Percentiles rank a stretch among this genome's conserved stretches.
Conservation (phyloP, 192 early-diverging fungal genomes). For the Cetraspora pellucida region DNA sequence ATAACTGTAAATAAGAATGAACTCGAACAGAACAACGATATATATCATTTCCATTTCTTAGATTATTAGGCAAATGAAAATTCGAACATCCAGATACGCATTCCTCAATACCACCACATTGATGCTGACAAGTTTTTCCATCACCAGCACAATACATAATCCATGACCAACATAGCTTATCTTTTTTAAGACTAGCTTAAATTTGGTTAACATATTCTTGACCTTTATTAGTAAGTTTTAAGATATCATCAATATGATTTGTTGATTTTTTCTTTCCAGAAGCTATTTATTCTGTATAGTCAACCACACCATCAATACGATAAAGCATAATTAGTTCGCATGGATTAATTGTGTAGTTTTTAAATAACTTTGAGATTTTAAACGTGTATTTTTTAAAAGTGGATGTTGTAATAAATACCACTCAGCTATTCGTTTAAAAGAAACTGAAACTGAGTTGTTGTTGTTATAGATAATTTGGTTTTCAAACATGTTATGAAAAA, state of each 20-base stretch:
- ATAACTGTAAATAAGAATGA: neutral
- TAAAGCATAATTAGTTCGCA: too few species aligned
- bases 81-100: neutral
- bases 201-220: neutral
- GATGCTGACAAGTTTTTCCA: neutral
- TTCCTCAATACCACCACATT: slow-evolving; percentile 1
- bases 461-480: slow-evolving; percentile 7
- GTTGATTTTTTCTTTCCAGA: neutral
- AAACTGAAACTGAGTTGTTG: neutral
- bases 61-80: slow-evolving; percentile 2
- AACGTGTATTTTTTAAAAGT: neutral
- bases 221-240: slow-evolving; percentile 9
- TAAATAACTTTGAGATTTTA: slow-evolving; percentile 1
- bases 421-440: slow-evolving; percentile 1
- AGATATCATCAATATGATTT: slow-evolving; percentile 5
- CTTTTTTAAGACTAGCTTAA: neutral
- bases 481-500: too few species aligned
- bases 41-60: slow-evolving; percentile 13
- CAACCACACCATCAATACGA: too few species aligned
- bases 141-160: neutral
- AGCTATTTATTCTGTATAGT: neutral
- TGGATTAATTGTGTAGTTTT: neutral
- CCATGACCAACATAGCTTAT: slow-evolving; percentile 25
- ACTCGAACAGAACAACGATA: slow-evolving; percentile 8
- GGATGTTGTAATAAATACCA: slow-evolving; percentile 16